phyloP scores from a whole-genome alignment of 2,329 filamentous ascomycete species.

The Onygena corvina region DNA sequence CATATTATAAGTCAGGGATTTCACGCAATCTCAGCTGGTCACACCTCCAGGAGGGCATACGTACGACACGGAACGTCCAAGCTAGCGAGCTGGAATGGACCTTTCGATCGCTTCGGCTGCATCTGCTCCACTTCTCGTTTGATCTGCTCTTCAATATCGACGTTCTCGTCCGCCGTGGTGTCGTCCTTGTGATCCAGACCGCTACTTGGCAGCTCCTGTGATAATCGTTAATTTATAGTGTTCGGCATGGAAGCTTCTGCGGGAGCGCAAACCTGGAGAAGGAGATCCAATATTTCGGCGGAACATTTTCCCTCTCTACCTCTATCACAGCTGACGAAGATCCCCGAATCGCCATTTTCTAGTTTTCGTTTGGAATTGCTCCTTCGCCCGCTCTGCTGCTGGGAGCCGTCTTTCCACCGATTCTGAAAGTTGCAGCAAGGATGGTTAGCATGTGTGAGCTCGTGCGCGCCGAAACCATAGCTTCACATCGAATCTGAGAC shows the following conservation, averaged over 20 bases:
- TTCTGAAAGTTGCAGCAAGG: slow-evolving; percentile 12
- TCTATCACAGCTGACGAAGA: slow-evolving; percentile 52
- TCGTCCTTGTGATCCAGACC: slow-evolving; percentile 12
- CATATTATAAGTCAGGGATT: slow-evolving; percentile 20
- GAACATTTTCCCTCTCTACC: slow-evolving; percentile 50
- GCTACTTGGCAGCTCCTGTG: slow-evolving; percentile 10
- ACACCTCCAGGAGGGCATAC: slow-evolving; percentile 14
- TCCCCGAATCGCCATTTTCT: slow-evolving; percentile 45
- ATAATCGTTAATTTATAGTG: slow-evolving; percentile 5
- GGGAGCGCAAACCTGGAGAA: slow-evolving; percentile 37
- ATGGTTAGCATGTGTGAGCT: slow-evolving; percentile 19
- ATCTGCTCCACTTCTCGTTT: slow-evolving; percentile 45
- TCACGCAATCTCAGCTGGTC: slow-evolving; percentile 7
- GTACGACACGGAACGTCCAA: slow-evolving; percentile 41
- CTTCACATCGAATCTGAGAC: not conserved
- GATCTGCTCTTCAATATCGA: slow-evolving; percentile 51
- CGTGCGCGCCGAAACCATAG: not conserved
- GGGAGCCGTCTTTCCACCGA: slow-evolving; percentile 20
- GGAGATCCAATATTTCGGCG: slow-evolving; percentile 45
- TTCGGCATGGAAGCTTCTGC: slow-evolving; percentile 4
- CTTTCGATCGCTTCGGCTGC: slow-evolving; percentile 36
- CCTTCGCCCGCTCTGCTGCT: not conserved
- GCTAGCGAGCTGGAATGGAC: slow-evolving; percentile 41
- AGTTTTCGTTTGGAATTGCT: slow-evolving; percentile 19
- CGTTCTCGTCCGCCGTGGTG: slow-evolving; percentile 27